Evolutionary conservation across 805 yeast genomes (phyloP), one percentile per base, ranked within the genome.

Genomic region (Osmozyma mogii): DNA sequence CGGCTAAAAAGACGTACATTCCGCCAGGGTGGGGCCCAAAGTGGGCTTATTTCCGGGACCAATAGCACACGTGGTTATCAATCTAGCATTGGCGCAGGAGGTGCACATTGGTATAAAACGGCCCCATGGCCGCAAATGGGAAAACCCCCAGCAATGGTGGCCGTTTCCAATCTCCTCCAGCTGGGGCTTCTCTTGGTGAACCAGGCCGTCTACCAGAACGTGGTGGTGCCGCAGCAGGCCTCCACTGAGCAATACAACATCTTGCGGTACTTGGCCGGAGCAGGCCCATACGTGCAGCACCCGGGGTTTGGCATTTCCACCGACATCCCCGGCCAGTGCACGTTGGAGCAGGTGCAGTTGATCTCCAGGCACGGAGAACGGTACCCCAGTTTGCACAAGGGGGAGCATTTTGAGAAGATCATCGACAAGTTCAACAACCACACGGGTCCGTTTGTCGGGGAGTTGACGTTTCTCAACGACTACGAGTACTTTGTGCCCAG

Each of bases 391-490:
- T n/a, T n/a, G n/a, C n/a, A n/a, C 17, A 43, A 36, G 17, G 66
- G 66, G 6, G 43, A 40, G 24, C 15, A 25, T 7, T 47, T 49
- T 21, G 58, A 59, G 36, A 44, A 45, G 7, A 35, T 58, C 16
- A 36, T 42, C 39, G 24, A 36, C 10, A 53, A 54, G 34, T 44
- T 62, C 28, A 40, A 48, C 27, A 22, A 29, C 17, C 50, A 54
- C 44, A 45, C 43, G 18, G 41, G 45, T 4, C 41, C 56, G 0
- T 58, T 59, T 40, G 52, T 50, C 19, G 80, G 80, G 4, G 75
- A 74, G 6, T 51, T 76, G 30, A 50, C 61, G 2, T 77, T 78
- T 43, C 68, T 60, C 2, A 78, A 80, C n/a, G 70, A 68, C 43
- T 72, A 71, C 56, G 59, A 63, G n/a, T 75, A 59, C 44, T 72